Percentiles rank a stretch among this genome's conserved stretches.
Conservation (phyloP, 768 basidiomycete species). For the Mycena latifolia region DNA sequence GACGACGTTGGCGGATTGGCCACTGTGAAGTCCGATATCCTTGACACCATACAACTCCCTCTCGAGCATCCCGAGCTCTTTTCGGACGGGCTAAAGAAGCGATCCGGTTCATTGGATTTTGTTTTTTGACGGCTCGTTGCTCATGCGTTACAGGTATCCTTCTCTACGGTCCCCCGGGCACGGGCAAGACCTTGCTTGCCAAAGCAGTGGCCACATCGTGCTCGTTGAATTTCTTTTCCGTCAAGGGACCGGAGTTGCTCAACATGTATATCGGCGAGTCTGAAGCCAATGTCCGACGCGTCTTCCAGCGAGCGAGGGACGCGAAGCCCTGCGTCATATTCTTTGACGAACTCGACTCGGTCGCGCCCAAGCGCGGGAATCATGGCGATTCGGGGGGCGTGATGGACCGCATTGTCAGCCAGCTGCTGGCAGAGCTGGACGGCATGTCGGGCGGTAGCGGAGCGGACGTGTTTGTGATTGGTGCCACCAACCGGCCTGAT, state of each 20-base stretch:
- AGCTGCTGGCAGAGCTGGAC: constrained; percentile 93
- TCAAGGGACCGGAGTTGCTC: constrained; percentile 94
- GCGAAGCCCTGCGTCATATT: constrained; percentile 96
- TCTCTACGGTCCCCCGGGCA: constrained; percentile 95
- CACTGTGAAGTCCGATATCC: constrained; percentile 89
- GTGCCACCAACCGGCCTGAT: constrained; percentile 96
- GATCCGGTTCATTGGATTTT: constrained; percentile 74
- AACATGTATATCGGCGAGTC: constrained; percentile 99
- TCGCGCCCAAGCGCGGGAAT: constrained; percentile 94
- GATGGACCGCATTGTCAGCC: constrained; percentile 98
- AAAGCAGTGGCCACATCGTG: constrained; percentile 98
- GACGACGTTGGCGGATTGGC: constrained; percentile 96
- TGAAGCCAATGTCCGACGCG: constrained; percentile 94
- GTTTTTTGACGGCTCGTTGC: neutral
- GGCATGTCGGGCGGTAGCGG: constrained; percentile 80
- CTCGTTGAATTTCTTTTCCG: constrained; percentile 96
- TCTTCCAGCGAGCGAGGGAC: constrained; percentile 92
- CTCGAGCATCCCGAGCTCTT: constrained; percentile 93
- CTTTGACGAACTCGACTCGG: constrained; percentile 95
- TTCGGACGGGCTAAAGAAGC: constrained; percentile 91
- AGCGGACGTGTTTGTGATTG: constrained; percentile 91
- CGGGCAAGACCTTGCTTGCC: constrained; percentile 94
- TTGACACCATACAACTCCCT: constrained; percentile 96
- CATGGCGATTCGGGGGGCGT: constrained; percentile 98
- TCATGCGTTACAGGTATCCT: constrained; percentile 72